These are phyloP conservation scores for Meyerozyma elateridarum DNA, from an alignment of 1,139 yeast species.

Conservation along the genomic window DNA sequence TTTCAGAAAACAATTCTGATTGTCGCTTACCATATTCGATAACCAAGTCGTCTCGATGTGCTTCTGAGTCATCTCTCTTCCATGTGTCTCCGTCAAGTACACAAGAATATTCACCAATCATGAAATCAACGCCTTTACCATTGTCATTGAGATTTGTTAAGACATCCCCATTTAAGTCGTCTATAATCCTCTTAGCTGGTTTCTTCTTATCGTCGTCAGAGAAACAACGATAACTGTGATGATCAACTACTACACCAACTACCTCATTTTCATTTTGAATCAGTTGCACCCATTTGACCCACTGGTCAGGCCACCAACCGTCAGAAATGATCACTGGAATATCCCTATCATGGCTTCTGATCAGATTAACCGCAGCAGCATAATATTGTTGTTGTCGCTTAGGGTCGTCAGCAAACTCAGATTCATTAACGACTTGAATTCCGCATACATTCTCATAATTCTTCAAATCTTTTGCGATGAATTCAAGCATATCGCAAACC, in stretches of 20 bases:
- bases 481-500: slow-evolving; percentile 51
- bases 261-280: slow-evolving; percentile 32
- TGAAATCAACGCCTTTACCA: slow-evolving; percentile 56
- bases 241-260: slow-evolving; percentile 70
- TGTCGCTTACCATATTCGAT: slow-evolving; percentile 40
- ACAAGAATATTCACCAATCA: slow-evolving; percentile 90
- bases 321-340: slow-evolving; percentile 83
- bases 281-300: slow-evolving; percentile 63
- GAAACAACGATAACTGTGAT: slow-evolving; percentile 84
- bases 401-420: slow-evolving; percentile 52
- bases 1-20: slow-evolving; percentile 36
- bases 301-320: slow-evolving; percentile 87
- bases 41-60: slow-evolving; percentile 30
- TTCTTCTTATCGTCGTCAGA: slow-evolving; percentile 68
- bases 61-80: slow-evolving; percentile 51
- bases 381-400: slow-evolving; percentile 58
- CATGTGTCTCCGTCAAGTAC: slow-evolving; percentile 76
- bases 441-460: slow-evolving; percentile 68
- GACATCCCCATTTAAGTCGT: slow-evolving; percentile 50
- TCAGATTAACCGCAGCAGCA: slow-evolving; percentile 56
- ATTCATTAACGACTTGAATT: slow-evolving; percentile 81
- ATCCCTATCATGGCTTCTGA: slow-evolving; percentile 49
- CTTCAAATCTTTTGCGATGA: slow-evolving; percentile 57
- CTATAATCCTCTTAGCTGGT: slow-evolving; percentile 58
- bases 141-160: slow-evolving; percentile 46